Percentiles rank a stretch among this genome's conserved stretches.
Evolutionary conservation across 495 filamentous ascomycete genomes (phyloP).

Genomic region (Penicillium goetzii): DNA sequence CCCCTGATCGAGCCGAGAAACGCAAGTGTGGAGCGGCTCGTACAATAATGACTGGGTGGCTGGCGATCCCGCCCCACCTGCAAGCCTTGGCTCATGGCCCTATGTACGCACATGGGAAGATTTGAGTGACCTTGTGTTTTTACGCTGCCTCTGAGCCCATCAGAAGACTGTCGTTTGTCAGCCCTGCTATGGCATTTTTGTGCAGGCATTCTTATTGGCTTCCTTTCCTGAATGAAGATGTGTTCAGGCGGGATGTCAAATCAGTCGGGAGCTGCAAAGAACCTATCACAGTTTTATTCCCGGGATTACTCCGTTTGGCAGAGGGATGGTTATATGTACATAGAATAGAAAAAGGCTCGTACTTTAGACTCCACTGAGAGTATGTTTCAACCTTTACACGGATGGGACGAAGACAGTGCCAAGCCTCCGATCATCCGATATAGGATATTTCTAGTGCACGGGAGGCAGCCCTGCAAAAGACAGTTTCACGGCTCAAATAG

Average conservation of each 20-base stretch:
- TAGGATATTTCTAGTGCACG: too few relatives aligned
- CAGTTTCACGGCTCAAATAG: too few relatives aligned
- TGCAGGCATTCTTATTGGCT: background rate
- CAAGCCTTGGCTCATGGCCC: background rate
- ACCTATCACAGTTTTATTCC: too few relatives aligned
- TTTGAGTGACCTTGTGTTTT: too few relatives aligned
- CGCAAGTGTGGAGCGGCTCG: constrained; percentile 1
- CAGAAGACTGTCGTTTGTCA: constrained; percentile 2
- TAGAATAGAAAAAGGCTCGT: background rate
- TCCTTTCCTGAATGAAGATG: background rate
- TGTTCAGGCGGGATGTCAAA: background rate
- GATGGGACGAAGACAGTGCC: background rate
- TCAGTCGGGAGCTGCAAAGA: background rate
- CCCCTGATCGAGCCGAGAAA: background rate
- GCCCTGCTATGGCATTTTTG: background rate
- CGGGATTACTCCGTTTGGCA: too few relatives aligned
- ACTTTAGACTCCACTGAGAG: background rate
- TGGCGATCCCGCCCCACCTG: constrained; percentile 5
- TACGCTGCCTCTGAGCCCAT: too few relatives aligned
- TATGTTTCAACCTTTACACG: background rate
- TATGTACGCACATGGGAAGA: background rate
- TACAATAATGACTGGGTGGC: background rate
- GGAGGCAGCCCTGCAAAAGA: too few relatives aligned
- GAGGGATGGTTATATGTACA: background rate
- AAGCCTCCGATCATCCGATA: background rate